A percentile compares a stretch with the other conserved stretches of the same genome.
Evolutionary conservation across 2,329 filamentous ascomycete genomes (phyloP).

Genomic region (Penicillium hordei): DNA sequence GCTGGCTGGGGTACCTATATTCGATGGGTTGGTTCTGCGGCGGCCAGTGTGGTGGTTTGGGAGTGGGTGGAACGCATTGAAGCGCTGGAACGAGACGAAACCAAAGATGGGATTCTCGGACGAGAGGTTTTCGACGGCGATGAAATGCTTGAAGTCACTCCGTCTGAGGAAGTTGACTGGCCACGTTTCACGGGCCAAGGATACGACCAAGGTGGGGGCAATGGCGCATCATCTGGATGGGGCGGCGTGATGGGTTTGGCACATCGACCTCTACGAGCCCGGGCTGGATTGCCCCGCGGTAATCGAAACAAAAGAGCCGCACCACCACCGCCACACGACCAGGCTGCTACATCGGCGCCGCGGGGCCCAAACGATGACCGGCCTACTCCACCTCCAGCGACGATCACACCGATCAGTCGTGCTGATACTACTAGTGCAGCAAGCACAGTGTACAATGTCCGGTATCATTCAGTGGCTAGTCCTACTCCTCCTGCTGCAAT

Average conservation of each 20-base stretch:
- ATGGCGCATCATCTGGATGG: conserved; percentile 40
- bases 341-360: conserved; percentile 15
- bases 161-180: conserved; percentile 57
- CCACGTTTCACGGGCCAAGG: conserved; percentile 36
- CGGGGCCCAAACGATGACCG: conserved; percentile 23
- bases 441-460: conserved; percentile 64
- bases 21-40: conserved; percentile 91
- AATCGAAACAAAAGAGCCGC: conserved; percentile 21
- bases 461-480: conserved; percentile 57
- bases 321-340: conserved; percentile 1
- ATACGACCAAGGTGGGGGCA: conserved; percentile 42
- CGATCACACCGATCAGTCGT: conserved; percentile 58
- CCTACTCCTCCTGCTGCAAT: conserved; percentile 46
- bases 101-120: conserved; percentile 88
- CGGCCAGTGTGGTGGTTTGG: conserved; percentile 95
- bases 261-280: conserved; percentile 38
- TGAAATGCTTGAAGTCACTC: conserved; percentile 76
- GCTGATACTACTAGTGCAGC: conserved; percentile 62
- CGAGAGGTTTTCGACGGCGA: conserved; percentile 92
- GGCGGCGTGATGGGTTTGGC: conserved; percentile 38
- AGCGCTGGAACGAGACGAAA: conserved; percentile 85
- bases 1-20: conserved; percentile 95
- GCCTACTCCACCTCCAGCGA: conserved; percentile 48
- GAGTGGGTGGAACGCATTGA: conserved; percentile 97
- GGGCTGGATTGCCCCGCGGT: conserved; percentile 31